Conservation (phyloP, 768 basidiomycete genomes). For the Glaciozyma martinii region DNA sequence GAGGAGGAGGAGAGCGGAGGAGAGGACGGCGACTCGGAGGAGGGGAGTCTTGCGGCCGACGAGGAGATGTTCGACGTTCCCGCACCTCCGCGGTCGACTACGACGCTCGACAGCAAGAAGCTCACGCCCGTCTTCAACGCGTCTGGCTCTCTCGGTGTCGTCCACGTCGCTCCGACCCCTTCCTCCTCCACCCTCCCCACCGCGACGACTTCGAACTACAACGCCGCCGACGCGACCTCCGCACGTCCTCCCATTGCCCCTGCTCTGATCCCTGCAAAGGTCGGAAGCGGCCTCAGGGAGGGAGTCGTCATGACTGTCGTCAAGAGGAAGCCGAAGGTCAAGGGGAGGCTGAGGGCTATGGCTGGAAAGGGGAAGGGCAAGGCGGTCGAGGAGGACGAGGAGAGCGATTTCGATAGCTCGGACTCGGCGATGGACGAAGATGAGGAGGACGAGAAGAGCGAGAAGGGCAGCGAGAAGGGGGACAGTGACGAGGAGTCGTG, state of each 20-base stretch:
- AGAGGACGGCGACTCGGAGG: constrained; percentile 45
- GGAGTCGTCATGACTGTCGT: constrained; percentile 48
- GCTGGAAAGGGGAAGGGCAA: constrained; percentile 25
- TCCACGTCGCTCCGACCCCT: background rate
- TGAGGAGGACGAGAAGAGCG: constrained; percentile 38
- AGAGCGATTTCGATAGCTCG: constrained; percentile 28
- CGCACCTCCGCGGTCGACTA: background rate
- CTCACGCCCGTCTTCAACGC: constrained; percentile 18
- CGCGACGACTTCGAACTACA: constrained; percentile 6
- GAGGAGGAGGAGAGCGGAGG: constrained; percentile 14
- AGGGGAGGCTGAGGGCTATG: constrained; percentile 33
- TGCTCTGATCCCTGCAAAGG: background rate
- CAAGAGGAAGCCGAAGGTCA: constrained; percentile 34
- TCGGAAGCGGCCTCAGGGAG: constrained; percentile 42
- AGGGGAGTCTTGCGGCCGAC: constrained; percentile 43
- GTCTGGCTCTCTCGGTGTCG: constrained; percentile 25
- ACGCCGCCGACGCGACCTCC: background rate
- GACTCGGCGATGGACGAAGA: constrained; percentile 26
- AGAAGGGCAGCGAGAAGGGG: constrained; percentile 33
- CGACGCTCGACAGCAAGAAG: constrained; percentile 9
- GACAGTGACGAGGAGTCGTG: constrained; percentile 31
- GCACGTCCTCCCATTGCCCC: background rate
- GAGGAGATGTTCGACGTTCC: constrained; percentile 40
- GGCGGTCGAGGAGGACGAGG: constrained; percentile 28
- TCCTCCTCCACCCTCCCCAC: constrained; percentile 39